Conservation (phyloP, 1,284 basidiomycete species). For the Ustilago nuda region DNA sequence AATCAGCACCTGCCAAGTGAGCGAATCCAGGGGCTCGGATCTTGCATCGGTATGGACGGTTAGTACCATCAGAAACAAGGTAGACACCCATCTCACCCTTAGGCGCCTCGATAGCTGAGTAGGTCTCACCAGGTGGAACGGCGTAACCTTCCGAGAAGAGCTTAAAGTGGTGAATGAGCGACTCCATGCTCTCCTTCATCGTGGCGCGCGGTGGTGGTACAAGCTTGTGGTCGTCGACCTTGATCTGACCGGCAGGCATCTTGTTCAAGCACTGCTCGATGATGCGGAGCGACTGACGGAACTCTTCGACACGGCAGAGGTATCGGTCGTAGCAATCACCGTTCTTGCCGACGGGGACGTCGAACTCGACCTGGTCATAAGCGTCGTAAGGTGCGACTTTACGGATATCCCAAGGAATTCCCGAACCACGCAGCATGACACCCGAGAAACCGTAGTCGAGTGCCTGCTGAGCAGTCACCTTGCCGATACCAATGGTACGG, state of each 20-base stretch:
- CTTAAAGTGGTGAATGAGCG: constrained; percentile 98
- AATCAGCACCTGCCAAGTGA: constrained; percentile 67
- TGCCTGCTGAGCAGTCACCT: constrained; percentile 91
- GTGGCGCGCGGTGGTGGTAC: constrained; percentile 94
- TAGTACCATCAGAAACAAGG: constrained; percentile 68
- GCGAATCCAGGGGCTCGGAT: constrained; percentile 68
- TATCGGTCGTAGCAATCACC: constrained; percentile 97
- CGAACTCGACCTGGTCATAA: constrained; percentile 98
- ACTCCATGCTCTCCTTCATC: constrained; percentile 99
- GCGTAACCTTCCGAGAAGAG: constrained; percentile 92
- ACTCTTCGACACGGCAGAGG: constrained; percentile 96
- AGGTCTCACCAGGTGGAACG: constrained; percentile 97
- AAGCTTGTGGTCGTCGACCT: constrained; percentile 97
- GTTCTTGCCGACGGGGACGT: constrained; percentile 93
- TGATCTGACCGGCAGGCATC: constrained; percentile 91
- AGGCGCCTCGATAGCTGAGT: constrained; percentile 96
- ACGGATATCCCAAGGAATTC: constrained; percentile 91
- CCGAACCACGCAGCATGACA: constrained; percentile 95
- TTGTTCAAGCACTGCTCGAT: constrained; percentile 90
- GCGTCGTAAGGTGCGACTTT: constrained; percentile 95
- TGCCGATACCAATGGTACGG: constrained; percentile 89
- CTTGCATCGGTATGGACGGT: constrained; percentile 68
- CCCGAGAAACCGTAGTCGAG: constrained; percentile 94
- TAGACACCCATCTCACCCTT: constrained; percentile 89
- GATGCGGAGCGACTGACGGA: constrained; percentile 92